phyloP scores from a whole-genome alignment of 495 filamentous ascomycete genomes.

The Podospora appendiculata region DNA sequence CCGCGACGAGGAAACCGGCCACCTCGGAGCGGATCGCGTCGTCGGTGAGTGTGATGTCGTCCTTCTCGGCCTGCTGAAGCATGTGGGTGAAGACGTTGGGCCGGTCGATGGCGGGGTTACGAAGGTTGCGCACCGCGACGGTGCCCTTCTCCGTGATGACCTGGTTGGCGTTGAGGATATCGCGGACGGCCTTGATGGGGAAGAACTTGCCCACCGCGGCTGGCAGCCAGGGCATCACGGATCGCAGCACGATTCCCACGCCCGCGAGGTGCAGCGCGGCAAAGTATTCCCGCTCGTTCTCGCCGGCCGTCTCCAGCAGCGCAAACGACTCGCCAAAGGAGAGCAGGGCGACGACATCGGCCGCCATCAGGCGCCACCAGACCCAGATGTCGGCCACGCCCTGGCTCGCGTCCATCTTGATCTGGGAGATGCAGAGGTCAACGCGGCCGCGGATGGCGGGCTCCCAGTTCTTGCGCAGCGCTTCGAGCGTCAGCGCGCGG shows the following conservation, averaged over 20 bases:
- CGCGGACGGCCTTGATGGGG: constrained; percentile 2
- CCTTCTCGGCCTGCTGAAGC: constrained; percentile 15
- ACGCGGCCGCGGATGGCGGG: background rate
- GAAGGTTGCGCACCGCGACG: constrained; percentile 33
- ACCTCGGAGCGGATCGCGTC: constrained; percentile 31
- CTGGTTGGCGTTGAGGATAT: constrained; percentile 11
- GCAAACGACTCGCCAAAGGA: constrained; percentile 52
- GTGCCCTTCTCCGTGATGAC: constrained; percentile 30
- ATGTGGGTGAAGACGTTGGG: constrained; percentile 18
- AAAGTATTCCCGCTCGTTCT: constrained; percentile 20
- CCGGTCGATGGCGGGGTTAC: constrained; percentile 18
- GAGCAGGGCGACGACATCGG: constrained; percentile 48
- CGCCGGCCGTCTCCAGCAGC: constrained; percentile 40
- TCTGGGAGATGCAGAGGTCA: constrained; percentile 1
- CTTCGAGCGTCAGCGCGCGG: constrained; percentile 3
- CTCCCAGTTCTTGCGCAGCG: constrained; percentile 12
- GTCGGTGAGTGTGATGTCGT: constrained; percentile 18
- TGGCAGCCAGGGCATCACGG: background rate
- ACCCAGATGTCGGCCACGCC: constrained; percentile 38
- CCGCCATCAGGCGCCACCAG: constrained; percentile 52
- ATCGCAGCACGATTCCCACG: background rate
- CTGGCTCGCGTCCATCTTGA: background rate
- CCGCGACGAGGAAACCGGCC: constrained; percentile 39
- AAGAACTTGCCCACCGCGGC: background rate
- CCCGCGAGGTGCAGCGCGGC: constrained; percentile 5